A percentile compares a stretch with the other conserved stretches of the same genome.
Conservation (phyloP, 2,329 filamentous ascomycete genomes). For the Ceratocystis harringtonii region DNA sequence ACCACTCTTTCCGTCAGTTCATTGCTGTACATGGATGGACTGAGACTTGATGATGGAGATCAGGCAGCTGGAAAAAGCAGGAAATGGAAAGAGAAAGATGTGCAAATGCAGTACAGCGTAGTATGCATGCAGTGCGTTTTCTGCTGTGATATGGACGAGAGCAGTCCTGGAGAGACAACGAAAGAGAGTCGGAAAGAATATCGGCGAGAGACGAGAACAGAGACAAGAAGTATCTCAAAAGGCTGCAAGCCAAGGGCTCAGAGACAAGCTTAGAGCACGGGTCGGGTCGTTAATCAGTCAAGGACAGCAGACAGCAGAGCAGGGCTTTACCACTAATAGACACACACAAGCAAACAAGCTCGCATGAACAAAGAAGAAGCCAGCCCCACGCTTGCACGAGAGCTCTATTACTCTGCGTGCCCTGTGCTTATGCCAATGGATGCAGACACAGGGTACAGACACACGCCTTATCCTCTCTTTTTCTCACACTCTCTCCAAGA, state of each 20-base stretch:
- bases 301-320: neutral
- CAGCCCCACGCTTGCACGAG: no score
- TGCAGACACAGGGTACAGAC: no score
- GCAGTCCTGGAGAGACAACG: neutral
- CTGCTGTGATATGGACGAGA: neutral
- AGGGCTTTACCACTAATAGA: neutral
- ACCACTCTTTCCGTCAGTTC: no score
- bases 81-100: neutral
- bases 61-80: neutral
- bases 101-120: neutral
- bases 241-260: no score
- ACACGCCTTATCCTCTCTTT: no score
- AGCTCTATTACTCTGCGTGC: neutral
- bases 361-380: neutral
- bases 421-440: neutral
- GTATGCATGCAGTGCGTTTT: neutral
- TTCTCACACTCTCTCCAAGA: no score
- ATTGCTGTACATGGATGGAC: no score
- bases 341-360: neutral
- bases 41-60: neutral
- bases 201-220: no score
- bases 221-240: no score
- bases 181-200: no score
- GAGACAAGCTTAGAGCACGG: no score
- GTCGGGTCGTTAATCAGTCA: neutral